Evolutionary conservation across 2,329 filamentous ascomycete genomes (phyloP).

Genomic region (Didymella segeticola): DNA sequence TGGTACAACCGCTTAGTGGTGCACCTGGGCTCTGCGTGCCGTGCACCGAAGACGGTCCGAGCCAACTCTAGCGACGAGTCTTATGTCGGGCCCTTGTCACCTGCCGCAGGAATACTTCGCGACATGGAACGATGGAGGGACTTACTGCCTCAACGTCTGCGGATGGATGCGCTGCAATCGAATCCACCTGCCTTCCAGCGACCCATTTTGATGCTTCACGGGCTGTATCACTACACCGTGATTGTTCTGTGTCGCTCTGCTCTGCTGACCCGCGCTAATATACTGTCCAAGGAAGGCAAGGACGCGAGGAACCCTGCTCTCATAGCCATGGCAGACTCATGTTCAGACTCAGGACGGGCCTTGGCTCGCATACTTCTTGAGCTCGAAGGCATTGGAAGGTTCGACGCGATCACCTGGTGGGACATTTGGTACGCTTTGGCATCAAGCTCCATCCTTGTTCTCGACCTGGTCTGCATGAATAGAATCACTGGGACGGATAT

Average conservation of each 20-base stretch:
- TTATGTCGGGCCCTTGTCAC: constrained; percentile 49
- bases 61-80: constrained; percentile 43
- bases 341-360: constrained; percentile 47
- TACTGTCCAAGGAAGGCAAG: constrained; percentile 34
- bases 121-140: constrained; percentile 51
- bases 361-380: constrained; percentile 45
- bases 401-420: constrained; percentile 52
- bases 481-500: constrained; percentile 25
- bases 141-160: constrained; percentile 49
- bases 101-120: constrained; percentile 48
- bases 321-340: constrained; percentile 46
- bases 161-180: constrained; percentile 40
- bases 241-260: constrained; percentile 50
- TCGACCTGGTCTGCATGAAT: constrained; percentile 46
- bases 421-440: constrained; percentile 52
- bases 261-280: constrained; percentile 47
- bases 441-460: constrained; percentile 47
- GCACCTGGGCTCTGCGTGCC: constrained; percentile 49
- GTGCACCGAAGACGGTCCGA: constrained; percentile 45
- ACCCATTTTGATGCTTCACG: constrained; percentile 49
- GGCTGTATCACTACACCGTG: constrained; percentile 51
- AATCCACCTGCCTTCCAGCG: constrained; percentile 47
- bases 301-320: constrained; percentile 38
- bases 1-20: constrained; percentile 49
- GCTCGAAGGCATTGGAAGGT: constrained; percentile 47